Conservation (phyloP, 1,139 yeast species). For the Suhomyces terraborum region DNA sequence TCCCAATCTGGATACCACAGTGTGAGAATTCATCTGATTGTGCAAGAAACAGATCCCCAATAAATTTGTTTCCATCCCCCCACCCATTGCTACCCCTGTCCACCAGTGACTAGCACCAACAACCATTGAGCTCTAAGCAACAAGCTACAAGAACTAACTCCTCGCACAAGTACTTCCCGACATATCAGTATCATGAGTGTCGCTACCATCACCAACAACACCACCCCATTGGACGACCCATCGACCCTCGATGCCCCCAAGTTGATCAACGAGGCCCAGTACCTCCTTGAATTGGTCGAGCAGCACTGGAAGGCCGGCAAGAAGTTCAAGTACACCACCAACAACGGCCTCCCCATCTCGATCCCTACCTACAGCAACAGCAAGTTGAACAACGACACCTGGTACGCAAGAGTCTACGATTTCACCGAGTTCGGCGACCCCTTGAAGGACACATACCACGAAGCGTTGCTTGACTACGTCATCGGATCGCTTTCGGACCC, state of each 20-base stretch:
- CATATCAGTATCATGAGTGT: constrained; percentile 15
- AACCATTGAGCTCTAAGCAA: too few relatives aligned
- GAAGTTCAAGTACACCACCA: constrained; percentile 16
- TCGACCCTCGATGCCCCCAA: constrained; percentile 16
- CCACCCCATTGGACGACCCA: constrained; percentile 18
- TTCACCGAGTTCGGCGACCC: constrained; percentile 21
- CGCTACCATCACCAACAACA: constrained; percentile 13
- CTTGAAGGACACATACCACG: constrained; percentile 19
- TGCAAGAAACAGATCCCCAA: too few relatives aligned
- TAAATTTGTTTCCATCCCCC: too few relatives aligned
- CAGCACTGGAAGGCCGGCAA: constrained; percentile 19
- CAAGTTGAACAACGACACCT: constrained; percentile 21
- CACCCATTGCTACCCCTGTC: too few relatives aligned
- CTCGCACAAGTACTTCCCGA: background rate
- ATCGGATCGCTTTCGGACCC: constrained; percentile 23
- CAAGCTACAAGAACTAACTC: too few relatives aligned
- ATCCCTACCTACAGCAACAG: constrained; percentile 21
- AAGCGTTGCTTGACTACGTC: constrained; percentile 19
- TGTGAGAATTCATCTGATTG: too few relatives aligned
- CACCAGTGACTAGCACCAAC: too few relatives aligned
- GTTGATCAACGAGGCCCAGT: constrained; percentile 19
- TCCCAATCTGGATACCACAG: background rate
- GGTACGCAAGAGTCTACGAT: constrained; percentile 27
- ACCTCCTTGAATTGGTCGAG: constrained; percentile 18
- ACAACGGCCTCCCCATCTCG: constrained; percentile 14